A percentile compares a stretch with the other conserved stretches of the same genome.
These are phyloP conservation scores for Phytophthora sojae DNA, from an alignment of 352 stramenopile genomes.

Conservation along the genomic window DNA sequence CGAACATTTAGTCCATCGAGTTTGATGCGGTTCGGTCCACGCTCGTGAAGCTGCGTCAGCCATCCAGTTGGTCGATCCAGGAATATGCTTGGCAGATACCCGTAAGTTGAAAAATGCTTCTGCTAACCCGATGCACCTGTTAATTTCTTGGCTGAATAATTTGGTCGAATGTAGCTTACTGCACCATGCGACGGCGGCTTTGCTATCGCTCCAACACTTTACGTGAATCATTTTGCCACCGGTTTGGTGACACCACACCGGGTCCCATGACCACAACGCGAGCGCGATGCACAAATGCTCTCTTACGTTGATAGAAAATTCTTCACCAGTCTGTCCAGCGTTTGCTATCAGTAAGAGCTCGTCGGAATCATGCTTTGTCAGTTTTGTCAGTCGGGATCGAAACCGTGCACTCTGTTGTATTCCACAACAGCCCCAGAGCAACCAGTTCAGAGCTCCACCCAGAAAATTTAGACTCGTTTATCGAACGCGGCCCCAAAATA, in stretches of 20 bases:
- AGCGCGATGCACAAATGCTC: slow-evolving; percentile 39
- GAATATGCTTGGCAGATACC: slow-evolving; percentile 17
- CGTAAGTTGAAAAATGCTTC: slow-evolving; percentile 24
- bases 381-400: slow-evolving; percentile 36
- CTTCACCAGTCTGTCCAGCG: neutral
- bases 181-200: slow-evolving; percentile 7
- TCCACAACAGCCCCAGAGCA: slow-evolving; percentile 20
- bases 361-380: slow-evolving; percentile 23
- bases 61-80: slow-evolving; percentile 24
- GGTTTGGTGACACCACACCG: slow-evolving; percentile 3
- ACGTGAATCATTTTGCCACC: neutral
- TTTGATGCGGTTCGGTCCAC: too few species aligned
- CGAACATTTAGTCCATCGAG: too few species aligned
- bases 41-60: slow-evolving; percentile 3
- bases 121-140: slow-evolving; percentile 31
- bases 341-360: neutral
- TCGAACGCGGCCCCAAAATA: slow-evolving; percentile 17
- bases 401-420: slow-evolving; percentile 12
- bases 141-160: slow-evolving; percentile 35
- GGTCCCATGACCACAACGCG: slow-evolving; percentile 26
- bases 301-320: slow-evolving; percentile 45
- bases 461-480: slow-evolving; percentile 35
- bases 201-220: slow-evolving; percentile 33
- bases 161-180: slow-evolving; percentile 25
- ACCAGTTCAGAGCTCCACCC: slow-evolving; percentile 11